Evolutionary conservation across 1,284 basidiomycete species (phyloP).

Genomic region (Volvariella surrecta): DNA sequence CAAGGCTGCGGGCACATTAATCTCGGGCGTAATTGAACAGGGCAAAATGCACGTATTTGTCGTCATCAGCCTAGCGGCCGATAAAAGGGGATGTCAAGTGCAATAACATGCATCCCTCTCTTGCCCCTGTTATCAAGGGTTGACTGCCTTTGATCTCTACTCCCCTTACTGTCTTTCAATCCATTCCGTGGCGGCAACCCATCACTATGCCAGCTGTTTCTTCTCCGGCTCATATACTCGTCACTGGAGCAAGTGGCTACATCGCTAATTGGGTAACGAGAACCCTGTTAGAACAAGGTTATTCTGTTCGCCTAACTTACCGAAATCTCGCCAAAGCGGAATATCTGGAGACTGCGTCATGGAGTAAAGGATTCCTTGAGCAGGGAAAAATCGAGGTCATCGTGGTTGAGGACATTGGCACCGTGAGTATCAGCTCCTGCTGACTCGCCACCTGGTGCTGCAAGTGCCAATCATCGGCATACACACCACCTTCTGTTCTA

Average conservation of each 20-base stretch:
- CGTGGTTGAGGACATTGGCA: conserved; percentile 34
- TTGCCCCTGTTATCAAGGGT: no score
- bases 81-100: no score
- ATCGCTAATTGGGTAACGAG: conserved; percentile 19
- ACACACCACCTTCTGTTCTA: not conserved
- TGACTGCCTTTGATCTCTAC: no score
- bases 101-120: no score
- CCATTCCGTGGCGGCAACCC: no score
- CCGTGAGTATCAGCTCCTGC: conserved; percentile 15
- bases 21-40: no score
- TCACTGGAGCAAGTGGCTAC: conserved; percentile 21
- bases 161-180: not conserved
- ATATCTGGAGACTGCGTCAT: conserved; percentile 26
- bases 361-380: conserved; percentile 19
- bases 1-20: no score
- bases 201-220: conserved; percentile 5
- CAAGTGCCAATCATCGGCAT: not conserved
- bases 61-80: no score
- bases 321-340: conserved; percentile 23
- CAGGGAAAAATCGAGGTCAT: conserved; percentile 26
- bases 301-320: conserved; percentile 22
- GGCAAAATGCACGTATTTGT: no score
- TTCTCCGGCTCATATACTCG: conserved; percentile 15
- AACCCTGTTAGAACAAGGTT: conserved; percentile 23
- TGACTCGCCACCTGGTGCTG: not conserved